Conservation (phyloP, 2,329 filamentous ascomycete species). For the Paecilomyces sp. region DNA sequence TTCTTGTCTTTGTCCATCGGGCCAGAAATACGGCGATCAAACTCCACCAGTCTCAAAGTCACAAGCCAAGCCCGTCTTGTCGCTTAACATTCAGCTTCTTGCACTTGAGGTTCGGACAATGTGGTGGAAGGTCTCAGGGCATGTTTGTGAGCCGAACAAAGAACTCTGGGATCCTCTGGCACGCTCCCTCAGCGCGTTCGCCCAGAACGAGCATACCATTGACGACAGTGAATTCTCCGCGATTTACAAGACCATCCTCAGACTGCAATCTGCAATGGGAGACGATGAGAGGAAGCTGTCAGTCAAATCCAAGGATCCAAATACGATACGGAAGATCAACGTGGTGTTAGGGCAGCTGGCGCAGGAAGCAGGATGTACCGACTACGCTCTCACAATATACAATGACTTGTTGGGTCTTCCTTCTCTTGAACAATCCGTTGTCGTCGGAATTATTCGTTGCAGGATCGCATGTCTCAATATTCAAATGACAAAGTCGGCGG, state of each 20-base stretch:
- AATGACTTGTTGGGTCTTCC: conserved; percentile 23
- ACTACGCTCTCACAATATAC: conserved; percentile 32
- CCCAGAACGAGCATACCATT: conserved; percentile 23
- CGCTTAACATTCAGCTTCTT: conserved; percentile 33
- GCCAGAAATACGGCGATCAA: conserved; percentile 10
- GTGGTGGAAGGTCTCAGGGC: conserved; percentile 36
- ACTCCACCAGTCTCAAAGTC: conserved; percentile 12
- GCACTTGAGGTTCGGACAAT: conserved; percentile 33
- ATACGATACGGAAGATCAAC: conserved; percentile 24
- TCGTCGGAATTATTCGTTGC: conserved; percentile 29
- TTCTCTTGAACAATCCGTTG: conserved; percentile 23
- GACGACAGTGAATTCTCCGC: conserved; percentile 30
- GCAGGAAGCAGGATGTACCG: conserved; percentile 30
- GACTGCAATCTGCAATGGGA: conserved; percentile 23
- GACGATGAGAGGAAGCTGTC: conserved; percentile 19
- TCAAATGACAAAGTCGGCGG: conserved; percentile 19
- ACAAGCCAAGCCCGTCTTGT: conserved; percentile 20
- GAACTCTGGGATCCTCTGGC: conserved; percentile 39
- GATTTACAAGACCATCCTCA: conserved; percentile 28
- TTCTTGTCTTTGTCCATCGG: conserved; percentile 22
- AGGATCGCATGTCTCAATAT: conserved; percentile 32
- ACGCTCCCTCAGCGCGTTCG: conserved; percentile 31
- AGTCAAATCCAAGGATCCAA: conserved; percentile 13
- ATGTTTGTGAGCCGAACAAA: conserved; percentile 32
- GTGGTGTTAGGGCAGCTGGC: conserved; percentile 32